phyloP scores from a whole-genome alignment of 2,329 filamentous ascomycete genomes.

The Falciphora oryzae region DNA sequence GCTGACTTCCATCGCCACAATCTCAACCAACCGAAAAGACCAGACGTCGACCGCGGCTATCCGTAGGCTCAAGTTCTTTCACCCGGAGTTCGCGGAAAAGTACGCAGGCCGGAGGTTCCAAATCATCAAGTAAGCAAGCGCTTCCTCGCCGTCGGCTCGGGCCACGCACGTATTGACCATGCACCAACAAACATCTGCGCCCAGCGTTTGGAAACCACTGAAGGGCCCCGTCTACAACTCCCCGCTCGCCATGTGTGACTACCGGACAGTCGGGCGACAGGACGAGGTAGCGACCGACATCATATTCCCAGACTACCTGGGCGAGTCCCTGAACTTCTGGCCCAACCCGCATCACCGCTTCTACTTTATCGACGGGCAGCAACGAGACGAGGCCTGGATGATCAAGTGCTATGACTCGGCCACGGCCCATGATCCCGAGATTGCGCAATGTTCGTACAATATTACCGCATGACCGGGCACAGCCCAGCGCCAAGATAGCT shows the following conservation, averaged over 20 bases:
- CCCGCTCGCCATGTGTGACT: not conserved
- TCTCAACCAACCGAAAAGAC: no score
- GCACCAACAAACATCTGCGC: not conserved
- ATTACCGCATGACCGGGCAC: no score
- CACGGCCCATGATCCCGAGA: not conserved
- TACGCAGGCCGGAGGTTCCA: not conserved
- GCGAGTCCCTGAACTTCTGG: not conserved
- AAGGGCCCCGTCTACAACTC: not conserved
- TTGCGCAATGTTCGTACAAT: not conserved
- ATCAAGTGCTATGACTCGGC: not conserved
- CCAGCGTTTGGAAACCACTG: not conserved
- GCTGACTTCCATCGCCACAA: no score
- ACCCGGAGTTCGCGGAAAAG: not conserved
- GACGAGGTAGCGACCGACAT: not conserved
- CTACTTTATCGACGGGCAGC: not conserved
- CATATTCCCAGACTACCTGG: not conserved
- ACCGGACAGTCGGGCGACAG: not conserved
- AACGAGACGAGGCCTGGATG: not conserved
- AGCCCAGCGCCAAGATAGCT: no score
- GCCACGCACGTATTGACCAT: no score
- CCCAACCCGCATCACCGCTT: not conserved
- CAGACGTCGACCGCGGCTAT: not conserved
- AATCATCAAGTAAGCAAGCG: conserved; percentile 1
- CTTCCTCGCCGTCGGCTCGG: not conserved
- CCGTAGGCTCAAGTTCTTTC: not conserved